phyloP scores from a whole-genome alignment of 257 asterid species.

The Fraxinus americana region DNA sequence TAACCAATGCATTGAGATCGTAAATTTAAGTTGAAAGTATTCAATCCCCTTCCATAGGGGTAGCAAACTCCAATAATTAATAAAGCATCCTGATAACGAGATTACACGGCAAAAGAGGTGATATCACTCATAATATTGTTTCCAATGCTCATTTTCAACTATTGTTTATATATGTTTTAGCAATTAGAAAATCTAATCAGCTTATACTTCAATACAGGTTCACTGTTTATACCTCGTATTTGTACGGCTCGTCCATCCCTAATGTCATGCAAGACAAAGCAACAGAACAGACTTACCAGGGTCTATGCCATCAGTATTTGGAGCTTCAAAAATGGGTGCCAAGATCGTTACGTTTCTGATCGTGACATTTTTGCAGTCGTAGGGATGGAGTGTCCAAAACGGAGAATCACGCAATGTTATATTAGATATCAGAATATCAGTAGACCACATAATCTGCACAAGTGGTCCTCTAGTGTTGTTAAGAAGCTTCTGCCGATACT shows the following conservation, averaged over 20 bases:
- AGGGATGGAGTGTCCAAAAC: slow-evolving; percentile 88
- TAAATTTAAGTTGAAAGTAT: background rate
- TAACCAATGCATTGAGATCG: background rate
- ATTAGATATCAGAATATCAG: slow-evolving; percentile 61
- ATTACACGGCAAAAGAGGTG: background rate
- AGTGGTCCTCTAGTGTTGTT: slow-evolving; percentile 86
- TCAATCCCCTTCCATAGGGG: background rate
- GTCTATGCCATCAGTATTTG: slow-evolving; percentile 86
- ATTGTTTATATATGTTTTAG: no score
- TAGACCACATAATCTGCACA: slow-evolving; percentile 82
- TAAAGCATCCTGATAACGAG: background rate
- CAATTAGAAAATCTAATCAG: no score
- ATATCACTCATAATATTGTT: no score
- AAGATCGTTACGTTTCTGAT: slow-evolving; percentile 61
- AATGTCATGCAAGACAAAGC: background rate
- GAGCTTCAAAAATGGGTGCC: slow-evolving; percentile 69
- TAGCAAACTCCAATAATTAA: background rate
- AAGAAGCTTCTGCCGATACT: slow-evolving; percentile 60
- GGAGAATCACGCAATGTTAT: slow-evolving; percentile 76
- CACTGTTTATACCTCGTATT: no score
- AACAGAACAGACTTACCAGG: slow-evolving; percentile 53
- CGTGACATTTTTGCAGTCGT: slow-evolving; percentile 73
- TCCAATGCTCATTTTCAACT: no score
- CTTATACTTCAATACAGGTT: no score
- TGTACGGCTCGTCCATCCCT: slow-evolving; percentile 19